Percentiles rank a stretch among this genome's conserved stretches.
Conservation (phyloP, 192 early-diverging fungal genomes). For the Dispira parvispora region DNA sequence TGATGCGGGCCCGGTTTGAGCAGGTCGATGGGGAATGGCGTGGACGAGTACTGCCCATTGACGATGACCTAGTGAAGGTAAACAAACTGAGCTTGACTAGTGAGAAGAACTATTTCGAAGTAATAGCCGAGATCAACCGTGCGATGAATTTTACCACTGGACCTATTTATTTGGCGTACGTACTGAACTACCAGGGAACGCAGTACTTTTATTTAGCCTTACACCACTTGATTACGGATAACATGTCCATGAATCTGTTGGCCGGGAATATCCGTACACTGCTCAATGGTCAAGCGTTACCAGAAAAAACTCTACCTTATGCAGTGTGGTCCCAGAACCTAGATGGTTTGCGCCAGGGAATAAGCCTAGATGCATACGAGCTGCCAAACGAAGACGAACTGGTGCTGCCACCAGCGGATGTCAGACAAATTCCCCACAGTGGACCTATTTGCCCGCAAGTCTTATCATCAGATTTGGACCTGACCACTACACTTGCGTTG, state of each 20-base stretch:
- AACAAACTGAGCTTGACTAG: too few species aligned
- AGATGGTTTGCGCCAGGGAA: too few species aligned
- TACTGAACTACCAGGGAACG: slow-evolving; percentile 10
- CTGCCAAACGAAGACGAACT: too few species aligned
- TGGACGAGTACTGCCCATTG: neutral
- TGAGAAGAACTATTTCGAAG: too few species aligned
- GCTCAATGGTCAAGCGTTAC: slow-evolving; percentile 3
- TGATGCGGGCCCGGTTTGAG: neutral
- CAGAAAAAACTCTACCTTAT: slow-evolving; percentile 13
- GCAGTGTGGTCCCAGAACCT: slow-evolving; percentile 10
- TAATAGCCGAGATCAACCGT: too few species aligned
- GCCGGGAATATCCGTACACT: slow-evolving; percentile 14
- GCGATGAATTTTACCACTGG: neutral
- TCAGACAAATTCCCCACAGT: too few species aligned
- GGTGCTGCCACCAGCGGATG: too few species aligned
- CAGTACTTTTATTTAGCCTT: slow-evolving; percentile 14
- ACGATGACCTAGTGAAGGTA: too few species aligned
- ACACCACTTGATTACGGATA: slow-evolving; percentile 19
- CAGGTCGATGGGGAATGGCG: neutral
- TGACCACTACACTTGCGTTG: too few species aligned
- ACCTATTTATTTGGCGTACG: neutral
- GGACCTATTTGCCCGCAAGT: too few species aligned
- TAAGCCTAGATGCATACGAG: too few species aligned
- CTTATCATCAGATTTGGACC: too few species aligned
- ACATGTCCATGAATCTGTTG: slow-evolving; percentile 17